Percentiles rank a stretch among this genome's conserved stretches.
phyloP scores from a whole-genome alignment of 2,329 filamentous ascomycete genomes.

The Exophiala phaeomuriformis region DNA sequence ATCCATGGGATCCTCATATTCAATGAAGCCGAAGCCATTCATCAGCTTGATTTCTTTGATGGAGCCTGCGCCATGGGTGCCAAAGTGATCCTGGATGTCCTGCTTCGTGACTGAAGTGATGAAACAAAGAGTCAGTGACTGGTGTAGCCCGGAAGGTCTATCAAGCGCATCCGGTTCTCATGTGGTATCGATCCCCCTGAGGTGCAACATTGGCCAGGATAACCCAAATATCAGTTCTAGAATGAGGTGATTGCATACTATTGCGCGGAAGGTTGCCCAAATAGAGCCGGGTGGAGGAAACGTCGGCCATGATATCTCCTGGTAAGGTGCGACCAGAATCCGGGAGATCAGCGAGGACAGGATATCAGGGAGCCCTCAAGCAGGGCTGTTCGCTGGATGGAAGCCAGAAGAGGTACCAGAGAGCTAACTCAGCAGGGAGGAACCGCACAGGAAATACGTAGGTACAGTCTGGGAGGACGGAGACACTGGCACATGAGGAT shows the following conservation, averaged over 20 bases:
- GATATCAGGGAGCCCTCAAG: neutral
- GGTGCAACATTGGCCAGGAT: constrained; percentile 19
- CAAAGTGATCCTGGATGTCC: constrained; percentile 93
- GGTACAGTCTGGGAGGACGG: neutral
- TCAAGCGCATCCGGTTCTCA: constrained; percentile 14
- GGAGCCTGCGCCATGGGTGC: constrained; percentile 89
- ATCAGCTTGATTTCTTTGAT: constrained; percentile 99
- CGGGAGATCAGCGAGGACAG: neutral
- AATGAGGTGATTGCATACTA: constrained; percentile 54
- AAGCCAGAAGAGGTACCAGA: no score
- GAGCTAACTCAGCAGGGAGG: constrained; percentile 2
- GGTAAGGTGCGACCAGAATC: neutral
- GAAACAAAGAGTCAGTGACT: constrained; percentile 21
- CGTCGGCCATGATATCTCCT: constrained; percentile 63
- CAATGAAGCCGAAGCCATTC: constrained; percentile 99
- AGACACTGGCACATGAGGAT: neutral
- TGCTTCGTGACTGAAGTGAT: constrained; percentile 72
- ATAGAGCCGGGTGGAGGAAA: constrained; percentile 91
- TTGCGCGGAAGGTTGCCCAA: constrained; percentile 94
- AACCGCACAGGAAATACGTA: neutral
- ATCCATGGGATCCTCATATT: constrained; percentile 98
- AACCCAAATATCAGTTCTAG: constrained; percentile 17
- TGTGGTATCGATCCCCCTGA: constrained; percentile 18
- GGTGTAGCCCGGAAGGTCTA: constrained; percentile 7
- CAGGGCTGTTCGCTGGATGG: no score